Conservation (phyloP, 306 rosid genomes). For the Cucurbita maxima region DNA sequence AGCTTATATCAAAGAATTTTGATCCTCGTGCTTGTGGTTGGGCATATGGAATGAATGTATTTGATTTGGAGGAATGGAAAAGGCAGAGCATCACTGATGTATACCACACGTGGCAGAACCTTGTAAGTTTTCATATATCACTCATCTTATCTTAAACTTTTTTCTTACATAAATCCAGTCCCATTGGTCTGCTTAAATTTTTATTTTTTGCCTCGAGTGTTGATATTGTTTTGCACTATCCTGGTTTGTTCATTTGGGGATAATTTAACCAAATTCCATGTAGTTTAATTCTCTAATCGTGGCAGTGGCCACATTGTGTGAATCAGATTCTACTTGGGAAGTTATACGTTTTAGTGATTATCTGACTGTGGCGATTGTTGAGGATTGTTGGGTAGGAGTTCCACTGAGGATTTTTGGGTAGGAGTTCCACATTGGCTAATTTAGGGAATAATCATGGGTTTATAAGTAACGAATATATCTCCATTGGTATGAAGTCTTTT, state of each 20-base stretch:
- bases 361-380: neutral
- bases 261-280: neutral
- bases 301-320: neutral
- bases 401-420: too few species aligned
- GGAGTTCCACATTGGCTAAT: too few species aligned
- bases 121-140: neutral
- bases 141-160: neutral
- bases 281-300: neutral
- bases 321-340: neutral
- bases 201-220: neutral
- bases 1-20: constrained; percentile 6
- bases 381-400: too few species aligned
- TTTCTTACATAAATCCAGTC: neutral
- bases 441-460: too few species aligned
- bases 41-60: constrained; percentile 14
- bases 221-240: neutral
- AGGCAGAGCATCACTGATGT: constrained; percentile 3
- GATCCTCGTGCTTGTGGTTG: constrained; percentile 16
- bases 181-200: neutral
- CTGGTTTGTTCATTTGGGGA: neutral
- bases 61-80: constrained; percentile 12
- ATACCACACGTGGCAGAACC: constrained; percentile 10
- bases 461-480: too few species aligned
- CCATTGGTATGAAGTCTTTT: too few species aligned
- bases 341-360: neutral